phyloP scores from a whole-genome alignment of 257 asterid species.

The Nicotiana knightiana region DNA sequence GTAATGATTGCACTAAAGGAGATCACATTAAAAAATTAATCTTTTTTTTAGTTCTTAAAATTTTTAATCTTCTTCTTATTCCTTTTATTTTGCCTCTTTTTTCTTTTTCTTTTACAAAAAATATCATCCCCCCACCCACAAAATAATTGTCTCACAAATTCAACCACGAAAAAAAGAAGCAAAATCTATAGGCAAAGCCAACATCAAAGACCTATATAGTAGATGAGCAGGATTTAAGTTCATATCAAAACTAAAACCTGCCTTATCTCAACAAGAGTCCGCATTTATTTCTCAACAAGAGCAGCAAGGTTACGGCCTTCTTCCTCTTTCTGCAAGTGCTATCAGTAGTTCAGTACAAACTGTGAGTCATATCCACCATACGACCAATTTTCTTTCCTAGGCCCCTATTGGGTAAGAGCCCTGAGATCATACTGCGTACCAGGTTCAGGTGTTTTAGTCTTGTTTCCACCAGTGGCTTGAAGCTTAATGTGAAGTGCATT shows the following conservation, averaged over 20 bases:
- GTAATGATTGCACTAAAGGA: too few species aligned
- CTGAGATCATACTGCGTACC: conserved; percentile 6
- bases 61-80: too few species aligned
- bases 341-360: not conserved
- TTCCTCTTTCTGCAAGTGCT: conserved; percentile 10
- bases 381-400: conserved; percentile 5
- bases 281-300: not conserved
- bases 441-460: conserved; percentile 5
- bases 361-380: not conserved
- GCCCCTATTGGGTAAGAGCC: not conserved
- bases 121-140: too few species aligned
- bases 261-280: not conserved
- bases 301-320: not conserved
- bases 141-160: not conserved
- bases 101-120: too few species aligned
- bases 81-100: too few species aligned
- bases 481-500: conserved; percentile 9
- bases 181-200: conserved; percentile 5
- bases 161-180: not conserved
- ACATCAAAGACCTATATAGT: not conserved
- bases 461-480: conserved; percentile 9
- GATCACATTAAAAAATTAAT: too few species aligned
- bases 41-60: too few species aligned
- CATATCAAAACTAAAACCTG: not conserved
- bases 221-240: not conserved